Evolutionary conservation across 176 grass and related monocot species (phyloP).

Genomic region (Lolium perenne): DNA sequence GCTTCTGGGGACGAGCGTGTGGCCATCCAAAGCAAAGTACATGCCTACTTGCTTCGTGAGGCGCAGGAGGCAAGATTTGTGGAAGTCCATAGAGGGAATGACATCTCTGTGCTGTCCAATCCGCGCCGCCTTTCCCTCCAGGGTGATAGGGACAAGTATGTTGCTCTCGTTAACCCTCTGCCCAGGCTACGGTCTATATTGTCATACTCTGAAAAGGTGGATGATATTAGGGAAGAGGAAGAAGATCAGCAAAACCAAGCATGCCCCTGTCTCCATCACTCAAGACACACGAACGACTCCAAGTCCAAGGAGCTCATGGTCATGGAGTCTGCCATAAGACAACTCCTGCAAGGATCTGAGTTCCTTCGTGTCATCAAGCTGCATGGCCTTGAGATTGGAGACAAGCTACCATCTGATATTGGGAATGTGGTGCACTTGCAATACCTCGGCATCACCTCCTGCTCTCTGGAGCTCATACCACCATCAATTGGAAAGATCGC

Average conservation of each 20-base stretch:
- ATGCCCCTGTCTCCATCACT: not conserved
- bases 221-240: not conserved
- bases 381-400: not conserved
- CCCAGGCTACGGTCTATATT: slow-evolving; percentile 54
- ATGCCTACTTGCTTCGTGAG: slow-evolving; percentile 39
- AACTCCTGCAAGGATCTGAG: not conserved
- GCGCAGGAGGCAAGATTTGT: slow-evolving; percentile 50
- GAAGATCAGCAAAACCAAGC: not conserved
- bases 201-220: slow-evolving; percentile 27
- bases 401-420: not conserved
- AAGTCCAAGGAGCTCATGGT: no score
- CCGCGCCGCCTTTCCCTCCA: slow-evolving; percentile 44
- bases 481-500: not conserved
- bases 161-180: not conserved
- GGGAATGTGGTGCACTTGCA: slow-evolving; percentile 6
- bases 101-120: slow-evolving; percentile 21
- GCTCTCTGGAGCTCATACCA: not conserved
- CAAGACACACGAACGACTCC: no score
- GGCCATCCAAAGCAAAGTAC: slow-evolving; percentile 43
- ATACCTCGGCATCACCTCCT: slow-evolving; percentile 28
- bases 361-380: slow-evolving; percentile 40
- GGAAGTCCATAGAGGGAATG: slow-evolving; percentile 24
- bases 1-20: not conserved
- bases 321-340: not conserved
- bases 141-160: slow-evolving; percentile 50